phyloP scores from a whole-genome alignment of 2,329 filamentous ascomycete species.

The Neofusicoccum laricinum region DNA sequence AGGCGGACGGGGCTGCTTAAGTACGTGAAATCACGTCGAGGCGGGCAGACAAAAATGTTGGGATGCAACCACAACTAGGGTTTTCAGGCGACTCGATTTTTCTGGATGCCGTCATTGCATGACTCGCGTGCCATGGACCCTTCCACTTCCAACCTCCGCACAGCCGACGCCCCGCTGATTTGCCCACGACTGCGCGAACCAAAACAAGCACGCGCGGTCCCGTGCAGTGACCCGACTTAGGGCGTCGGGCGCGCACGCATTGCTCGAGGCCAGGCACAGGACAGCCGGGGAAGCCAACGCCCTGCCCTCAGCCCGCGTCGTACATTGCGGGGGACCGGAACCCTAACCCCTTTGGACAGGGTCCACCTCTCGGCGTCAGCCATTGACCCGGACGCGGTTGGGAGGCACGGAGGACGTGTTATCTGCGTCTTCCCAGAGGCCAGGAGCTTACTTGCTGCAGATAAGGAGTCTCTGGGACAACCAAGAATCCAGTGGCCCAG shows the following conservation, averaged over 20 bases:
- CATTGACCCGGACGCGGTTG: background rate
- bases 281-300: background rate
- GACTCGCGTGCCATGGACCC: background rate
- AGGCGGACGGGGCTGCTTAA: slow-evolving; percentile 4
- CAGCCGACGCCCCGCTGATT: background rate
- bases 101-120: background rate
- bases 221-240: background rate
- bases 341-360: background rate
- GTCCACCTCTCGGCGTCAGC: background rate
- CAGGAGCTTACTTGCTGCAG: background rate
- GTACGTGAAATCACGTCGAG: background rate
- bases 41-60: slow-evolving; percentile 17
- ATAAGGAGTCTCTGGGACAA: background rate
- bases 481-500: background rate
- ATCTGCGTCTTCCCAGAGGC: background rate
- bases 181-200: background rate
- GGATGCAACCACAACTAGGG: slow-evolving; percentile 16
- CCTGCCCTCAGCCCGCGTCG: background rate
- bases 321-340: slow-evolving; percentile 7
- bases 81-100: slow-evolving; percentile 12
- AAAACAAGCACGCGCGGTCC: background rate
- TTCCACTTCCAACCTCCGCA: background rate
- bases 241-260: no score
- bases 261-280: no score
- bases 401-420: background rate